phyloP scores from a whole-genome alignment of 805 yeast genomes.

The Nakazawaea laoshanensis region DNA sequence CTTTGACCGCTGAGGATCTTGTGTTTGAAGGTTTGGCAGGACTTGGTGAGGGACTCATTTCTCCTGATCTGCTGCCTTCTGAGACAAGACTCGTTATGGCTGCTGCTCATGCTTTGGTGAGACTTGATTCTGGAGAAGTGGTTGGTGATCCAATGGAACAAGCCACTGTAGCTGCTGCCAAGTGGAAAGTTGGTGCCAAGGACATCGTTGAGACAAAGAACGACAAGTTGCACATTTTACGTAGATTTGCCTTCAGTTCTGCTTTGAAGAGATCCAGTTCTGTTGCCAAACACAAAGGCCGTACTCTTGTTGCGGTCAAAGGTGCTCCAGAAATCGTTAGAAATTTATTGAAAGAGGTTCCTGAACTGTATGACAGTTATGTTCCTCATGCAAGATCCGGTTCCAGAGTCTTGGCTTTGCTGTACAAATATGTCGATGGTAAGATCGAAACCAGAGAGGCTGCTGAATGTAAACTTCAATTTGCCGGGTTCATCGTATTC shows the following conservation, averaged over 20 bases:
- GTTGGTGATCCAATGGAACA: slow-evolving; percentile 99
- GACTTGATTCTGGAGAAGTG: slow-evolving; percentile 90
- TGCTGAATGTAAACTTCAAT: slow-evolving; percentile 65
- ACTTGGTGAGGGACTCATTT: slow-evolving; percentile 38
- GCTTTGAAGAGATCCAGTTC: slow-evolving; percentile 93
- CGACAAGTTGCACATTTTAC: slow-evolving; percentile 60
- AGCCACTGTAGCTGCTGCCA: slow-evolving; percentile 82
- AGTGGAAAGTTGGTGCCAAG: slow-evolving; percentile 75
- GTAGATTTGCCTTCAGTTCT: slow-evolving; percentile 96
- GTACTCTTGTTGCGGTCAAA: slow-evolving; percentile 75
- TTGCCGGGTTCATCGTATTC: slow-evolving; percentile 93
- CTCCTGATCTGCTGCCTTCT: slow-evolving; percentile 56
- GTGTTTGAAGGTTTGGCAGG: slow-evolving; percentile 97
- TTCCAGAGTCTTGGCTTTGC: slow-evolving; percentile 93
- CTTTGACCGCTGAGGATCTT: slow-evolving; percentile 93
- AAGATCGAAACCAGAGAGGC: slow-evolving; percentile 59
- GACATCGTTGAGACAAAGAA: slow-evolving; percentile 47
- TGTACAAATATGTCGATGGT: slow-evolving; percentile 62
- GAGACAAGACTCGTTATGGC: slow-evolving; percentile 72
- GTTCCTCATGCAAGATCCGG: slow-evolving; percentile 92
- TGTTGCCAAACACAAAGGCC: slow-evolving; percentile 50
- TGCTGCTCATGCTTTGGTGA: slow-evolving; percentile 93
- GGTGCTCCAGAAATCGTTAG: slow-evolving; percentile 98
- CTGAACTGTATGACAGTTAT: slow-evolving; percentile 69
- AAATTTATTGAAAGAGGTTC: slow-evolving; percentile 62